These are phyloP conservation scores for Raphidocelis subcapitata DNA, from an alignment of 139 green algal genomes.

Conservation along the genomic window DNA sequence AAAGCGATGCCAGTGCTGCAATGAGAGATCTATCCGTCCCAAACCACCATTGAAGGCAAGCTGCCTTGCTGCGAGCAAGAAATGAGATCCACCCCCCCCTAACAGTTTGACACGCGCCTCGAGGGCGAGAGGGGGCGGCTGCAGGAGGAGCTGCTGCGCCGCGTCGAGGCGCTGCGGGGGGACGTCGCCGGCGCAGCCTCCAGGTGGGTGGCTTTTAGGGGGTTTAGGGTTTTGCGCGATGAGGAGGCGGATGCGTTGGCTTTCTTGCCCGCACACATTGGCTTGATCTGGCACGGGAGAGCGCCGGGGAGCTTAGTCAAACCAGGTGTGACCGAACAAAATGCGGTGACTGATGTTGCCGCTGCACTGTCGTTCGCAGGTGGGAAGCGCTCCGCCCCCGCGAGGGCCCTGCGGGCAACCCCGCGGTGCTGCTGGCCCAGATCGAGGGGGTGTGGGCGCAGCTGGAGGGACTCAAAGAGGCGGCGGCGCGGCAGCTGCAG, in stretches of 20 bases:
- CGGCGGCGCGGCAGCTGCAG: conserved; percentile 53
- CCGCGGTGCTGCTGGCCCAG: conserved; percentile 57
- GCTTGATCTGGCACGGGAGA: no score
- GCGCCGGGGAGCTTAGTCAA: no score
- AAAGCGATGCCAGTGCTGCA: no score
- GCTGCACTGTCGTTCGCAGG: conserved; percentile 5
- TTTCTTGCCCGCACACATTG: no score
- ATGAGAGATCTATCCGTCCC: no score
- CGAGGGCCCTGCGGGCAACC: conserved; percentile 55
- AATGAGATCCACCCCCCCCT: no score
- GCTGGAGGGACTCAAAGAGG: conserved; percentile 50
- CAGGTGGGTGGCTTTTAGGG: conserved; percentile 7
- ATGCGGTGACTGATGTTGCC: not conserved
- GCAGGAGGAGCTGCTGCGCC: conserved; percentile 33
- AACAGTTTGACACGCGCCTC: conserved; percentile 61
- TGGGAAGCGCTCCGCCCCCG: conserved; percentile 70
- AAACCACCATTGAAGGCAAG: no score
- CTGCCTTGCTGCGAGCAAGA: no score
- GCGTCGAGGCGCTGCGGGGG: conserved; percentile 64
- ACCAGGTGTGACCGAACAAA: no score
- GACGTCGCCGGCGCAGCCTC: conserved; percentile 45
- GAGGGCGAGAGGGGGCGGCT: conserved; percentile 67
- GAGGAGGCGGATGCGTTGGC: no score
- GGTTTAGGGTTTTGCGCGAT: no score
- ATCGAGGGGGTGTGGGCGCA: conserved; percentile 56